Percentiles rank a stretch among this genome's conserved stretches.
phyloP scores from a whole-genome alignment of 2,329 filamentous ascomycete species.

The Diaporthe caulivora region DNA sequence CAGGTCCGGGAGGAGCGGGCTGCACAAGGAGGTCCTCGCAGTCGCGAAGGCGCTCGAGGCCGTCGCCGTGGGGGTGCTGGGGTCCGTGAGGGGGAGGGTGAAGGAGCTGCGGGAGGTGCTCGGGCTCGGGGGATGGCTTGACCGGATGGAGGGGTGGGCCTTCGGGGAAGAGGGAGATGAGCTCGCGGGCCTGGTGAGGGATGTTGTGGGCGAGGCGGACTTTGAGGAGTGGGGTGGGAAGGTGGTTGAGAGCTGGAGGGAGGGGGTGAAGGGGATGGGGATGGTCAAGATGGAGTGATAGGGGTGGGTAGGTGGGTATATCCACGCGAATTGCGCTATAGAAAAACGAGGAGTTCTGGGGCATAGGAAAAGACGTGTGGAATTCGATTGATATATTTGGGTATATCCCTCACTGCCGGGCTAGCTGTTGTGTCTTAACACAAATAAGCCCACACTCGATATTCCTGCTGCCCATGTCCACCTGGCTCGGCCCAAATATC shows the following conservation, averaged over 20 bases:
- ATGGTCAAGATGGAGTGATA: conserved; percentile 52
- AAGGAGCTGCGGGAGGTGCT: conserved; percentile 48
- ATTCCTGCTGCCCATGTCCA: neutral
- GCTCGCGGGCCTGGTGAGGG: conserved; percentile 45
- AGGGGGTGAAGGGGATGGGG: conserved; percentile 53
- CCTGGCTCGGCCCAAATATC: neutral
- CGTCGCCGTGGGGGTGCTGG: conserved; percentile 44
- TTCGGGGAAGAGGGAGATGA: conserved; percentile 45
- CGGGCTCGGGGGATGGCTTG: conserved; percentile 52
- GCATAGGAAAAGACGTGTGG: neutral
- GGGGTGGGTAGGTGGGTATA: conserved; percentile 45
- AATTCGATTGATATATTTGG: neutral
- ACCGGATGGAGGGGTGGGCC: conserved; percentile 50
- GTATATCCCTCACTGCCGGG: conserved; percentile 10
- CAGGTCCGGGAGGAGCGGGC: conserved; percentile 47
- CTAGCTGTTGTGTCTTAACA: neutral
- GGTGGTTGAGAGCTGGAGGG: conserved; percentile 54
- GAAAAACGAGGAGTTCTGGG: neutral
- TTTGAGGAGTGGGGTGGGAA: conserved; percentile 52
- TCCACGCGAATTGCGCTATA: neutral
- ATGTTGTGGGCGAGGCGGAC: conserved; percentile 44
- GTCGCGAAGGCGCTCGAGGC: conserved; percentile 50
- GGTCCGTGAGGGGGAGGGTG: conserved; percentile 49
- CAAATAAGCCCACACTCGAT: neutral
- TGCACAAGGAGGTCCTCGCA: conserved; percentile 50